Base-by-base conservation (phyloP, 2,329 filamentous ascomycete genomes). In the Endothia cerciana region DNA sequence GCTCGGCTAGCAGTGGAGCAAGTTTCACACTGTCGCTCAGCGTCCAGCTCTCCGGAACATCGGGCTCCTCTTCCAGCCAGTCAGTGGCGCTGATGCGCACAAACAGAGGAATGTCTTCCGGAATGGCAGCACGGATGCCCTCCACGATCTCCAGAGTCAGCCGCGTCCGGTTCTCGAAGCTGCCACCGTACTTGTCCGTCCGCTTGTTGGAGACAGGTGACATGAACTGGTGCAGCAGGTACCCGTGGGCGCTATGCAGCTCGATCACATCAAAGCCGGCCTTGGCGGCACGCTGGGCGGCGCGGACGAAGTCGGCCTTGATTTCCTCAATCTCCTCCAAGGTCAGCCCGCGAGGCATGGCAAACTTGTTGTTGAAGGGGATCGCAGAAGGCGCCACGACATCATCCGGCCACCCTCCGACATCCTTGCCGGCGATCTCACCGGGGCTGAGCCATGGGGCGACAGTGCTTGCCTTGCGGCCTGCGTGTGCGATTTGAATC, bases 201-300 rank as follows among this genome's bases (percentile, higher is more conserved):
- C 92, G 84, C 60, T 85, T 79, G 77, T 95, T 95, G n/a, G 83
- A 82, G 0, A 84, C 83, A 0, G 91, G 91, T 0, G 86, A 88
- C 3, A 93, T 67, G 80, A 94, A 95, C 1, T 81, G 78, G 71
- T 89, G 87, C 0, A 94, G 78, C 0, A 95, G 83, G 73, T 94
- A 95, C 0, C 92, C 91, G 72, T 95, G 92, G 0, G 91, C 92
- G 70, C 84, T 86, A 78, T 95, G 92, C 60, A 96, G 87, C 75
- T 89, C 89, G 19, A 91, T 82, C 4, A 86, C 85, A 71, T 91
- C 89, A 69, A 89, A 89, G 0, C 91, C 91, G 0, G 85, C 87
- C 36, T 81, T 79, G 2, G 92, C 75, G 0, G 90, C 83, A 17
- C 86, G 79, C 69, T 81, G 78, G 0, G 82, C 78, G 0, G 82